phyloP scores from a whole-genome alignment of 345 rosid species.

The Nephelium lappaceum region DNA sequence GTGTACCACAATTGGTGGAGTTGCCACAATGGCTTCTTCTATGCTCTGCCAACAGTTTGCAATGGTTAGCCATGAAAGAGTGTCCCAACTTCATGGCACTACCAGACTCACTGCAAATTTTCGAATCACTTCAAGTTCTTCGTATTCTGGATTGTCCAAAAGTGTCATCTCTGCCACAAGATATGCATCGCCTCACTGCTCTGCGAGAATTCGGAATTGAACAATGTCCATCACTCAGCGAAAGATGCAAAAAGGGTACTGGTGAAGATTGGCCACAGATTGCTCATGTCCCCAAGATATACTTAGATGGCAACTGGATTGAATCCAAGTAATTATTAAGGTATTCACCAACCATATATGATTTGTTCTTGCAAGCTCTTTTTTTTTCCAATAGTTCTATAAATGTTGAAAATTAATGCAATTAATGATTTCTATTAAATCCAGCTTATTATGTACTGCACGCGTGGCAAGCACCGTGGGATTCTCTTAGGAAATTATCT shows the following conservation, averaged over 20 bases:
- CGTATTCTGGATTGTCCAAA: constrained; percentile 18
- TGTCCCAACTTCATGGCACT: constrained; percentile 23
- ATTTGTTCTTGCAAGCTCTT: too few species aligned
- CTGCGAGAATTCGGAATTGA: constrained; percentile 21
- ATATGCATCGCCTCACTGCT: constrained; percentile 18
- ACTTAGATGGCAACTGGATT: constrained; percentile 28
- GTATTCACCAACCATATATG: not conserved
- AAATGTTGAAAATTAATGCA: too few species aligned
- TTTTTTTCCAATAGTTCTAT: too few species aligned
- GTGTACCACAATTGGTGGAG: constrained; percentile 15
- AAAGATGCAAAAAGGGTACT: constrained; percentile 12
- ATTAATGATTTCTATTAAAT: too few species aligned
- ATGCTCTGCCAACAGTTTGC: constrained; percentile 17
- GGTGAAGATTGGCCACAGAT: constrained; percentile 41
- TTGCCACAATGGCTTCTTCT: constrained; percentile 37
- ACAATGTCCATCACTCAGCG: constrained; percentile 10
- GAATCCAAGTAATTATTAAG: constrained; percentile 1
- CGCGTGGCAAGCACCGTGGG: too few species aligned
- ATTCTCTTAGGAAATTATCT: too few species aligned
- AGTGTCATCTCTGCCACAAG: constrained; percentile 14
- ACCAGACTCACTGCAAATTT: constrained; percentile 16
- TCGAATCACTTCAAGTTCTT: constrained; percentile 18
- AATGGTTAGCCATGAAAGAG: not conserved
- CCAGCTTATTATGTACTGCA: too few species aligned
- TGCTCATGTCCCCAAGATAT: constrained; percentile 27